phyloP scores from a whole-genome alignment of 2,329 filamentous ascomycete genomes.

The Botryosphaeria agaves region DNA sequence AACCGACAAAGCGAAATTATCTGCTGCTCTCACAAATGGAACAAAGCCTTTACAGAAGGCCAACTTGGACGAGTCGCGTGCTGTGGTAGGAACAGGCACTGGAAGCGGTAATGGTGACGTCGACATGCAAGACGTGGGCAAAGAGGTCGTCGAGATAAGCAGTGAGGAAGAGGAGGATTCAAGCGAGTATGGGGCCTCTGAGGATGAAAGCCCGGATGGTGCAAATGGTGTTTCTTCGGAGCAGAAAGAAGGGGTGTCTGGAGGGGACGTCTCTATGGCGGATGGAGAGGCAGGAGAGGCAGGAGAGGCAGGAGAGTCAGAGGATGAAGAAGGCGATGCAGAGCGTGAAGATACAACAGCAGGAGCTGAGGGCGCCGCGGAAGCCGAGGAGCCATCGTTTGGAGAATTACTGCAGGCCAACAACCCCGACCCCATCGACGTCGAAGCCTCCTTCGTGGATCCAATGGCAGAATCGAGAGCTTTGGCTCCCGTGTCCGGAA shows the following conservation, averaged over 20 bases:
- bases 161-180: conserved; percentile 21
- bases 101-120: conserved; percentile 25
- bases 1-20: conserved; percentile 16
- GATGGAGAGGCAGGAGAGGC: conserved; percentile 8
- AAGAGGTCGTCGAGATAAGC: conserved; percentile 29
- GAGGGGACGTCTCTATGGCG: conserved; percentile 9
- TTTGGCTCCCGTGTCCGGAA: conserved; percentile 24
- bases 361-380: conserved; percentile 17
- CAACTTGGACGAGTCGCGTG: conserved; percentile 39
- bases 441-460: conserved; percentile 37
- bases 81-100: conserved; percentile 33
- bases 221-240: conserved; percentile 4
- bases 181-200: conserved; percentile 15
- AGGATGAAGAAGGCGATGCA: conserved; percentile 9
- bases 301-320: conserved; percentile 6
- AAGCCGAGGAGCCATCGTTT: conserved; percentile 51
- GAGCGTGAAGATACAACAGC: conserved; percentile 15
- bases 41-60: conserved; percentile 30
- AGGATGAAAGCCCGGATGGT: conserved; percentile 11
- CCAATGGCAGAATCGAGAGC: conserved; percentile 26
- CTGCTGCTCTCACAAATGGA: conserved; percentile 34
- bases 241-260: conserved; percentile 2
- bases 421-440: conserved; percentile 58
- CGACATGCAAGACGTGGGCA: conserved; percentile 16
- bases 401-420: conserved; percentile 64